Conservation (phyloP, 2,329 filamentous ascomycete species). For the Pestalotiopsis sp. region DNA sequence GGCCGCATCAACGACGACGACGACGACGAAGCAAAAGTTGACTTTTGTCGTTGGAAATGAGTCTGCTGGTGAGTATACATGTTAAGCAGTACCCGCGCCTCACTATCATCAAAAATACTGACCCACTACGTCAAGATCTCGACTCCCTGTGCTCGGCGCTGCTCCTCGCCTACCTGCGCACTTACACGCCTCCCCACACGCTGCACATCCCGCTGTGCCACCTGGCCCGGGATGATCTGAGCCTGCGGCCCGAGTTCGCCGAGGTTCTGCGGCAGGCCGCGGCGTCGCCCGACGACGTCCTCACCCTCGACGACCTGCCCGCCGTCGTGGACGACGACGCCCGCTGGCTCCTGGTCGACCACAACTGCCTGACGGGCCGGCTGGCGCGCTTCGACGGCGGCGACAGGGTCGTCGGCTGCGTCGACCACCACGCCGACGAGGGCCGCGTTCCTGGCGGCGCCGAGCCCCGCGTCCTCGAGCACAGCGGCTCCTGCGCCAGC, state of each 20-base stretch:
- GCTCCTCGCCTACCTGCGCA: slow-evolving; percentile 73
- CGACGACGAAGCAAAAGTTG: slow-evolving; percentile 49
- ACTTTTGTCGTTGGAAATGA: slow-evolving; percentile 70
- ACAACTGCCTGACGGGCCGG: slow-evolving; percentile 70
- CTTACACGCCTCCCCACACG: slow-evolving; percentile 52
- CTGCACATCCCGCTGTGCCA: slow-evolving; percentile 76
- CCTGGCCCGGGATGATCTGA: slow-evolving; percentile 67
- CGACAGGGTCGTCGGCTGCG: slow-evolving; percentile 59
- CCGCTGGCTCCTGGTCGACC: slow-evolving; percentile 76
- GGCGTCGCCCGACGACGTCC: slow-evolving; percentile 60
- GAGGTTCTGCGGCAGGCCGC: slow-evolving; percentile 65
- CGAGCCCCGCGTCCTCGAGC: slow-evolving; percentile 63
- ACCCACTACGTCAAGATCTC: slow-evolving; percentile 56
- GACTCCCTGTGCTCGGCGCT: slow-evolving; percentile 79
- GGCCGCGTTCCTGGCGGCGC: slow-evolving; percentile 45
- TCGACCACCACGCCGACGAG: slow-evolving; percentile 83
- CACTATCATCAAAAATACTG: not conserved
- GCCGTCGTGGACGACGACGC: slow-evolving; percentile 52
- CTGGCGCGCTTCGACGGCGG: slow-evolving; percentile 52
- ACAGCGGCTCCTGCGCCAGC: slow-evolving; percentile 73
- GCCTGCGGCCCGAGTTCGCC: slow-evolving; percentile 71
- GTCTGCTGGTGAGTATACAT: slow-evolving; percentile 56
- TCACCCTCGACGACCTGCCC: slow-evolving; percentile 64
- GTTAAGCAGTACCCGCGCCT: not conserved
- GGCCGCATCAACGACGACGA: slow-evolving; percentile 41